Percentiles rank a stretch among this genome's conserved stretches.
phyloP scores from a whole-genome alignment of 73 alveolate genomes.

The Stentor roeselii region DNA sequence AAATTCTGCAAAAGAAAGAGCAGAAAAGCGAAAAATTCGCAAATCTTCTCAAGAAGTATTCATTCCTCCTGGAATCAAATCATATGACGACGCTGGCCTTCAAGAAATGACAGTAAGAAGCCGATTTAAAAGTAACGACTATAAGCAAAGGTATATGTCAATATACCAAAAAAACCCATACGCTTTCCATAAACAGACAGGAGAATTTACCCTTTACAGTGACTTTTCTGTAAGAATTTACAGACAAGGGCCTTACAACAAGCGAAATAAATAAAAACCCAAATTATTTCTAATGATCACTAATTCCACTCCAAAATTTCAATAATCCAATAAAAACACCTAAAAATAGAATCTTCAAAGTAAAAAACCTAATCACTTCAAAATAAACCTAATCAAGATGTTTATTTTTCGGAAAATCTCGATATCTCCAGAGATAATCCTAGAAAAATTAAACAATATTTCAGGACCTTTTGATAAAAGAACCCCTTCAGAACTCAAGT shows the following conservation, averaged over 20 bases:
- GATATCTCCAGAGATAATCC: too few relatives aligned
- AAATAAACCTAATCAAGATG: too few relatives aligned
- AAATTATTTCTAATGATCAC: too few relatives aligned
- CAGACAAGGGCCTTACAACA: conserved; percentile 3
- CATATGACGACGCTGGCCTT: background rate
- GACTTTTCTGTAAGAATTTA: background rate
- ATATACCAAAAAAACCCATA: background rate
- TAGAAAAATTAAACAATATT: too few relatives aligned
- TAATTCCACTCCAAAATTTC: too few relatives aligned
- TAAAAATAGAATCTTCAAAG: too few relatives aligned
- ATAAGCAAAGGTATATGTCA: background rate
- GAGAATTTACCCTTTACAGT: conserved; percentile 10
- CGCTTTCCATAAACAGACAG: conserved; percentile 7
- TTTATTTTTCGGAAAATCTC: too few relatives aligned
- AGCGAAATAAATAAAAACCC: too few relatives aligned
- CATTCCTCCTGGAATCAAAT: background rate
- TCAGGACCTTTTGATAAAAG: background rate
- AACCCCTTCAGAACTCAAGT: background rate
- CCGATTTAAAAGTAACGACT: background rate
- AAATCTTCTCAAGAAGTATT: background rate
- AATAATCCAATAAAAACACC: too few relatives aligned
- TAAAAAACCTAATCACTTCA: too few relatives aligned
- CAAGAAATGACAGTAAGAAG: background rate
- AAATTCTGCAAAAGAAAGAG: background rate
- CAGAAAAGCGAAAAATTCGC: background rate